Percentiles rank a stretch among this genome's conserved stretches.
Conservation (phyloP, 2,329 filamentous ascomycete species). For the Alternaria sp. region DNA sequence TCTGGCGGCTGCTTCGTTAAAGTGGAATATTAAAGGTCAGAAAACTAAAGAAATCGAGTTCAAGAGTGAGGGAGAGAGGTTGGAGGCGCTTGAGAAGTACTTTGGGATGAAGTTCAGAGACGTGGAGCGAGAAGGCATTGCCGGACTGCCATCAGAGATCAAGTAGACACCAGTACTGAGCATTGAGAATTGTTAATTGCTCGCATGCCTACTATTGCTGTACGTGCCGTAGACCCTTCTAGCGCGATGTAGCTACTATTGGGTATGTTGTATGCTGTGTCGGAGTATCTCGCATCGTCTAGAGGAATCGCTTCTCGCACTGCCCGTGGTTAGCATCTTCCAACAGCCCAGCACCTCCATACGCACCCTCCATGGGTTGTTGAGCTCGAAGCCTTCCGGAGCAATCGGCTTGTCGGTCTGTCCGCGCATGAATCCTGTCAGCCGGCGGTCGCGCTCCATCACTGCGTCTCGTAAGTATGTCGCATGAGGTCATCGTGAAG, state of each 20-base stretch:
- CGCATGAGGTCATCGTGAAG: constrained; percentile 38
- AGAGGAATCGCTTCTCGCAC: constrained; percentile 49
- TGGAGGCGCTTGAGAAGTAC: constrained; percentile 53
- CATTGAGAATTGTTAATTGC: constrained; percentile 18
- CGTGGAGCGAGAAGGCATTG: constrained; percentile 49
- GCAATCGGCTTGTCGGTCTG: constrained; percentile 66
- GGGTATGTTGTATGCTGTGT: not conserved
- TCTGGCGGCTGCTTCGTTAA: constrained; percentile 54
- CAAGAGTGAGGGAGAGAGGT: constrained; percentile 51
- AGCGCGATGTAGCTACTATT: not conserved
- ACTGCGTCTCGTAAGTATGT: constrained; percentile 55
- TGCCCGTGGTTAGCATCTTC: constrained; percentile 37
- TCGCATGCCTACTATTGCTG: constrained; percentile 22
- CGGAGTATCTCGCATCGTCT: constrained; percentile 13
- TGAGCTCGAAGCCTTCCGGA: constrained; percentile 69
- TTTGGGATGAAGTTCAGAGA: constrained; percentile 53
- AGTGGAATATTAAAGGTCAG: constrained; percentile 53
- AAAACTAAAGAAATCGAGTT: constrained; percentile 51
- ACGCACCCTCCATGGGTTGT: constrained; percentile 71
- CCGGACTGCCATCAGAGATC: constrained; percentile 43
- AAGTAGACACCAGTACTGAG: constrained; percentile 21
- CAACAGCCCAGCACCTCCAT: not conserved
- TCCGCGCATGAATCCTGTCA: constrained; percentile 67
- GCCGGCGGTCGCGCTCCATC: constrained; percentile 70
- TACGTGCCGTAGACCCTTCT: not conserved